phyloP scores from a whole-genome alignment of 78 protist species.

The Cavenderia fasciculata region DNA sequence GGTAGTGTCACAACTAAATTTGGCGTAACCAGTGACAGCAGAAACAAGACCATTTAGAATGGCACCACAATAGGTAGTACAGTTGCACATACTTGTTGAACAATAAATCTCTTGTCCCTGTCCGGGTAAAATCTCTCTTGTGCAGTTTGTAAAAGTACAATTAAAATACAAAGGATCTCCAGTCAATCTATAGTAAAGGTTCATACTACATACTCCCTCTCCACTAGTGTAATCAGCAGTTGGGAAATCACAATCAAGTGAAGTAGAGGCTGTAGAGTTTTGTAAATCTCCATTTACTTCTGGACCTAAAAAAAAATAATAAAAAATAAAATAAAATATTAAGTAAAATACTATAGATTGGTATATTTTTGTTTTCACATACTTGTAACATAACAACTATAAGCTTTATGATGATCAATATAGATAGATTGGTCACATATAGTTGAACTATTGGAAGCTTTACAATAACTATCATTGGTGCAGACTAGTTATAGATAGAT shows the following conservation, averaged over 20 bases:
- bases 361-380: background rate
- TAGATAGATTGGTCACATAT: background rate
- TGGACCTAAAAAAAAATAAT: background rate
- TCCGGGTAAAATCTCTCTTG: conserved; percentile 18
- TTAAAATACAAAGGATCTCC: conserved; percentile 42
- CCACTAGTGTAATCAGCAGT: background rate
- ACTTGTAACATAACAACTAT: conserved; percentile 44
- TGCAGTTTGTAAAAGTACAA: conserved; percentile 13
- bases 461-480: background rate
- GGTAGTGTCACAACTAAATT: background rate
- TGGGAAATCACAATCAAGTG: conserved; percentile 47
- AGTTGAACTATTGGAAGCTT: background rate
- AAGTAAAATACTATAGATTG: background rate
- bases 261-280: conserved; percentile 14
- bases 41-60: background rate
- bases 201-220: conserved; percentile 1
- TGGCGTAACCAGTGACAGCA: background rate
- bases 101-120: conserved; percentile 20
- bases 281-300: conserved; percentile 19
- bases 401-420: background rate
- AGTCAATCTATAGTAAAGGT: background rate
- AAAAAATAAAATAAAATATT: background rate
- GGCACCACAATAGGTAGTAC: conserved; percentile 21
- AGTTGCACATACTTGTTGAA: conserved; percentile 1
- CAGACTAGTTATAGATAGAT: background rate